Conservation (phyloP, 208 protist genomes). For the Pavlovales sp. region DNA sequence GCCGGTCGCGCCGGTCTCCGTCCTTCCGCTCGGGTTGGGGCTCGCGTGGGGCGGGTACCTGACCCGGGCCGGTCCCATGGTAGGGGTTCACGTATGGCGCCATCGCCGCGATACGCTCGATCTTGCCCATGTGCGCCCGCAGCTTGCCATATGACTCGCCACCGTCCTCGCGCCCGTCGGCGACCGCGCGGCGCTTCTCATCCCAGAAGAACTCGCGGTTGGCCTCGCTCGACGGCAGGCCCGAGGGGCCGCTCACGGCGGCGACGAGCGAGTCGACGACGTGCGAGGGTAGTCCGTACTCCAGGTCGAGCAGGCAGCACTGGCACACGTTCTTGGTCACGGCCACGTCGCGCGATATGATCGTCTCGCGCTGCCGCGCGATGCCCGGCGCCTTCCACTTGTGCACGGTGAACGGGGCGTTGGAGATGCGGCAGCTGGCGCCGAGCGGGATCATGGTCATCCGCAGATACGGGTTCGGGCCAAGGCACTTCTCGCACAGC, state of each 20-base stretch:
- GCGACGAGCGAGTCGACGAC: not conserved
- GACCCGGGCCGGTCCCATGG: not conserved
- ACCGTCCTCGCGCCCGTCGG: not conserved
- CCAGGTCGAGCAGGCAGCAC: slow-evolving; percentile 19
- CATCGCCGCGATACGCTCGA: not conserved
- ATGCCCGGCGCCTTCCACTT: not conserved
- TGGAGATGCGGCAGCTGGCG: slow-evolving; percentile 1
- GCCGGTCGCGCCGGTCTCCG: not conserved
- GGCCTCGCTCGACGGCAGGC: not conserved
- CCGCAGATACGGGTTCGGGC: slow-evolving; percentile 26
- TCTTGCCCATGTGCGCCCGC: not conserved
- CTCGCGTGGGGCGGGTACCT: not conserved
- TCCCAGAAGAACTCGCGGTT: slow-evolving; percentile 12
- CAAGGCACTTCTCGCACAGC: slow-evolving; percentile 29
- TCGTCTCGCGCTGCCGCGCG: slow-evolving; percentile 17
- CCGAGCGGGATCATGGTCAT: slow-evolving; percentile 24
- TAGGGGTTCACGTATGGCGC: not conserved
- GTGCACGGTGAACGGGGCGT: slow-evolving; percentile 17
- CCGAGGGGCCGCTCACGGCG: not conserved
- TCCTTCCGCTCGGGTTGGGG: not conserved
- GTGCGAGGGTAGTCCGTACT: slow-evolving; percentile 29
- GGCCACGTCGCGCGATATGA: not conserved
- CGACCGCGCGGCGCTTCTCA: not conserved
- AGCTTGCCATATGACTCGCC: slow-evolving; percentile 11
- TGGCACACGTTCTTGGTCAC: slow-evolving; percentile 17